phyloP scores from a whole-genome alignment of 768 basidiomycete genomes.

The Lyophyllum shimeji region DNA sequence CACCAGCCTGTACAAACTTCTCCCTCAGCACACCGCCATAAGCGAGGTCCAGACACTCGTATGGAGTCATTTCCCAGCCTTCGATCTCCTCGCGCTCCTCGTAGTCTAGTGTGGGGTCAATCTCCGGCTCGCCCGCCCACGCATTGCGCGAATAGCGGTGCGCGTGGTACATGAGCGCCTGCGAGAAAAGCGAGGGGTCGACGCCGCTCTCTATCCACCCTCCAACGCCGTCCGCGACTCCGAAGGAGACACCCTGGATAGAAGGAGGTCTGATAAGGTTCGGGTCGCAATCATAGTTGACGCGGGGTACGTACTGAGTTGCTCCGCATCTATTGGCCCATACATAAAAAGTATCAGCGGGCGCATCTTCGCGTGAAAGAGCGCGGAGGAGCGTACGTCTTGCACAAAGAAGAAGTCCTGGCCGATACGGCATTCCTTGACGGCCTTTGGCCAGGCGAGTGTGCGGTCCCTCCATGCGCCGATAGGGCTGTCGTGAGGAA shows the following conservation, averaged over 20 bases:
- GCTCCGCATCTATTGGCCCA: conserved; percentile 64
- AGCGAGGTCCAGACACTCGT: conserved; percentile 70
- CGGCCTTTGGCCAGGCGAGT: conserved; percentile 45
- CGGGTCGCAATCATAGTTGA: conserved; percentile 29
- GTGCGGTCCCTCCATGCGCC: conserved; percentile 70
- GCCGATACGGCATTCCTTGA: conserved; percentile 38
- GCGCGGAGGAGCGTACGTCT: conserved; percentile 44
- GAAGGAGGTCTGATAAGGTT: conserved; percentile 11
- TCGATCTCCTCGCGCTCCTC: conserved; percentile 63
- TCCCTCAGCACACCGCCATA: conserved; percentile 73
- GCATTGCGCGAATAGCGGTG: conserved; percentile 68
- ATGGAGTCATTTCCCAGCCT: conserved; percentile 76
- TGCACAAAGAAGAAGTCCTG: conserved; percentile 63
- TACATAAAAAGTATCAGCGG: not conserved
- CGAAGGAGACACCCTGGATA: conserved; percentile 70
- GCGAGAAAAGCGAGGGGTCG: conserved; percentile 88
- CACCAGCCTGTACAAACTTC: conserved; percentile 64
- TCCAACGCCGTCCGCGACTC: conserved; percentile 91
- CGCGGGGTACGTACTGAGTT: conserved; percentile 60
- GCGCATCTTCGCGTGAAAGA: not conserved
- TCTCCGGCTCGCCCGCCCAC: conserved; percentile 84
- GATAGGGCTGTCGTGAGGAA: conserved; percentile 55
- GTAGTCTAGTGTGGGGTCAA: conserved; percentile 75
- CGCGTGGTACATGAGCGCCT: conserved; percentile 87
- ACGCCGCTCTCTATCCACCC: conserved; percentile 86